Percentiles rank a stretch among this genome's conserved stretches.
phyloP scores from a whole-genome alignment of 2,329 filamentous ascomycete genomes.

The Coniochaeta sp. region DNA sequence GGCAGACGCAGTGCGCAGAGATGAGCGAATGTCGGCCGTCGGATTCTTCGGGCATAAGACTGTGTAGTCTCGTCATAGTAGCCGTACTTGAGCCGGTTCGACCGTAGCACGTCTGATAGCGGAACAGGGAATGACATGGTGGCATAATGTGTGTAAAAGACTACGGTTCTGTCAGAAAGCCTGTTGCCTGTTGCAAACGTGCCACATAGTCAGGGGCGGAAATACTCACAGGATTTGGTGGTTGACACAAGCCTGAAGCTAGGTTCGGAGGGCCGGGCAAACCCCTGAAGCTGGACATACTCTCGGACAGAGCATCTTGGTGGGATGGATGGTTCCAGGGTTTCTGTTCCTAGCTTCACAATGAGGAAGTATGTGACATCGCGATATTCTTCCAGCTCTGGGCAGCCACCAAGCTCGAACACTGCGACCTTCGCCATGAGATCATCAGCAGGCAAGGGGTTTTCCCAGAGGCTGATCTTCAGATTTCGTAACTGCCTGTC shows the following conservation, averaged over 20 bases:
- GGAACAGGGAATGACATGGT: constrained; percentile 30
- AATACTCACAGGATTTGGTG: constrained; percentile 11
- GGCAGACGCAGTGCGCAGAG: constrained; percentile 33
- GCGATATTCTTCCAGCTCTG: constrained; percentile 28
- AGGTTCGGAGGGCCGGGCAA: not conserved
- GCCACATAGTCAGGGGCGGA: constrained; percentile 4
- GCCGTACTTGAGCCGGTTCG: constrained; percentile 35
- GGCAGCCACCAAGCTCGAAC: constrained; percentile 32
- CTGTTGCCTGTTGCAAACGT: too few relatives aligned
- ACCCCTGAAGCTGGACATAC: constrained; percentile 11
- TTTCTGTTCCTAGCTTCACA: constrained; percentile 16
- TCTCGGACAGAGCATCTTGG: constrained; percentile 9
- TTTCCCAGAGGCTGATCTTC: constrained; percentile 29
- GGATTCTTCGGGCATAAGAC: constrained; percentile 27
- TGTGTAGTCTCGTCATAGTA: constrained; percentile 37
- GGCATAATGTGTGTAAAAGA: constrained; percentile 38
- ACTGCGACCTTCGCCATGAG: constrained; percentile 25
- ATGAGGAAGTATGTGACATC: constrained; percentile 33
- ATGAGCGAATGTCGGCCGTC: constrained; percentile 33
- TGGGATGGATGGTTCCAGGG: not conserved
- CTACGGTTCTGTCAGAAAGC: constrained; percentile 12
- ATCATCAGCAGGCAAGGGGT: constrained; percentile 27
- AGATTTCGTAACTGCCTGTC: constrained; percentile 21
- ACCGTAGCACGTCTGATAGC: constrained; percentile 33
- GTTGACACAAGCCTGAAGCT: constrained; percentile 9